These are phyloP conservation scores for Pachyrhizus erosus DNA, from an alignment of 306 rosid genomes.

Conservation along the genomic window DNA sequence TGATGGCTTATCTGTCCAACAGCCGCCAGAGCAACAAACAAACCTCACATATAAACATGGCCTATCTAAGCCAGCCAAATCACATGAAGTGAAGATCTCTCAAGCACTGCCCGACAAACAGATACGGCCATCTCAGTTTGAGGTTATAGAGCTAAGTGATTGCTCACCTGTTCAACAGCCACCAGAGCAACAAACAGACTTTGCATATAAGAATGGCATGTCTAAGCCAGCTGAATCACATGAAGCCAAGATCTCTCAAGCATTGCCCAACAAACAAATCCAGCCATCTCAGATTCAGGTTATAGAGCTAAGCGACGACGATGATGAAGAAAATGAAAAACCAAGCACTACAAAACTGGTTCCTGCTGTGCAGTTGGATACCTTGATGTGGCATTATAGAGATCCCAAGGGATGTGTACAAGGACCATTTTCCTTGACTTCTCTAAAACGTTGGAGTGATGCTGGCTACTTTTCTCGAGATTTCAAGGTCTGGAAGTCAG, in stretches of 20 bases:
- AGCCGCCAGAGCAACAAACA: background rate
- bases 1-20: background rate
- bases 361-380: constrained; percentile 33
- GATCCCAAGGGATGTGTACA: constrained; percentile 79
- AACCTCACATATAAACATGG: background rate
- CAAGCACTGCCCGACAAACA: background rate
- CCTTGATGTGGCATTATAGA: constrained; percentile 64
- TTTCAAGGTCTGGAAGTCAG: constrained; percentile 82
- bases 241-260: constrained; percentile 31
- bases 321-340: constrained; percentile 50
- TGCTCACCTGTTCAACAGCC: constrained; percentile 40
- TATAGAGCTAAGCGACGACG: constrained; percentile 69
- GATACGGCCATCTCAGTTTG: background rate
- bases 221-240: constrained; percentile 34
- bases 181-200: constrained; percentile 40
- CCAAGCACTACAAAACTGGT: constrained; percentile 31
- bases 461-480: constrained; percentile 65
- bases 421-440: constrained; percentile 71
- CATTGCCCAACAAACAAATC: constrained; percentile 21
- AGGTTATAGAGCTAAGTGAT: background rate
- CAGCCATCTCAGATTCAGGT: constrained; percentile 45
- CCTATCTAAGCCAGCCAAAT: background rate
- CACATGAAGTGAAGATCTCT: background rate
- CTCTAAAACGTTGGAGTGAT: constrained; percentile 76
- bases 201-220: constrained; percentile 3